Percentiles rank a stretch among this genome's conserved stretches.
phyloP scores from a whole-genome alignment of 2,329 filamentous ascomycete species.

The Verticillium klebahnii region DNA sequence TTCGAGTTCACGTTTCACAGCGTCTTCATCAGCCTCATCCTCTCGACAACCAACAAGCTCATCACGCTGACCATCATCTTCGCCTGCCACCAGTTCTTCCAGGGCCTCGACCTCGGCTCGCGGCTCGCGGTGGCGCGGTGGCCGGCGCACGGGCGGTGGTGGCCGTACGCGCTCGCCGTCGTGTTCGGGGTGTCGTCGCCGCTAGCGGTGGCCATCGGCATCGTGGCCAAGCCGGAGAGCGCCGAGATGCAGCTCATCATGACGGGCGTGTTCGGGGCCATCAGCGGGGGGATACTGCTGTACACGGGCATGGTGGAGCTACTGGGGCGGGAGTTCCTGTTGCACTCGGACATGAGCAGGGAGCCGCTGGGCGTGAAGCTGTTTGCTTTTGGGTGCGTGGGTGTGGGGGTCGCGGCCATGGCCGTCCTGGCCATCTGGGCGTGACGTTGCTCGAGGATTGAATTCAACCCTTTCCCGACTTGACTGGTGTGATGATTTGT shows the following conservation, averaged over 20 bases:
- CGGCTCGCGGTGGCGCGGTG: slow-evolving; percentile 74
- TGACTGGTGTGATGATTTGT: background rate
- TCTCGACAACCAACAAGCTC: slow-evolving; percentile 57
- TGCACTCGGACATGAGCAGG: slow-evolving; percentile 76
- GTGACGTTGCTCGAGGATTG: slow-evolving; percentile 24
- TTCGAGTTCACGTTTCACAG: slow-evolving; percentile 94
- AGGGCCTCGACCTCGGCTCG: slow-evolving; percentile 82
- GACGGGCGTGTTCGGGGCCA: slow-evolving; percentile 84
- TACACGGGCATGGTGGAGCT: slow-evolving; percentile 91
- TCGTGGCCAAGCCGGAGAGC: slow-evolving; percentile 59
- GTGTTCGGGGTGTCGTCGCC: slow-evolving; percentile 78
- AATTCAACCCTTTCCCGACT: too few relatives aligned
- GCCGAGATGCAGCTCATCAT: slow-evolving; percentile 53
- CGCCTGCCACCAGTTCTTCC: slow-evolving; percentile 89
- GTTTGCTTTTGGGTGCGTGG: slow-evolving; percentile 67
- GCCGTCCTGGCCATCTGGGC: slow-evolving; percentile 82
- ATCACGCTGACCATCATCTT: slow-evolving; percentile 57
- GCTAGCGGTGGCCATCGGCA: slow-evolving; percentile 75
- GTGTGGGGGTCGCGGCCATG: slow-evolving; percentile 72
- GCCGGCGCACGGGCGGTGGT: slow-evolving; percentile 64
- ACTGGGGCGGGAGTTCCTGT: slow-evolving; percentile 95
- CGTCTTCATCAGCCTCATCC: slow-evolving; percentile 84
- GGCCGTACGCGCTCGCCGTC: slow-evolving; percentile 70
- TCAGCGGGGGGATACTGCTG: slow-evolving; percentile 83
- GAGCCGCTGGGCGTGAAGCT: slow-evolving; percentile 64